phyloP scores from a whole-genome alignment of 1,284 basidiomycete species.

The Gastroboletus turbinatus region DNA sequence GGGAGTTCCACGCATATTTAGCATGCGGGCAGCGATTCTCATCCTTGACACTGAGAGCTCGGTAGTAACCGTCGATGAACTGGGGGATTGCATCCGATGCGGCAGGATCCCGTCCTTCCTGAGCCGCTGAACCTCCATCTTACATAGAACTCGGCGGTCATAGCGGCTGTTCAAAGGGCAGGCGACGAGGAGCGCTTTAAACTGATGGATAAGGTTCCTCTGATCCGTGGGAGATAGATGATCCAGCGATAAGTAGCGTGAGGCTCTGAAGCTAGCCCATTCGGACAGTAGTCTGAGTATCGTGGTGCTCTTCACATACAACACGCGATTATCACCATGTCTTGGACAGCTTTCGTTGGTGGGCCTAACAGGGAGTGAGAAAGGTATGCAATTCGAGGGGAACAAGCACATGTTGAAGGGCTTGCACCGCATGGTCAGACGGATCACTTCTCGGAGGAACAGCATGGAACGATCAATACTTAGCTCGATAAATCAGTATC shows the following conservation, averaged over 20 bases:
- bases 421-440: neutral
- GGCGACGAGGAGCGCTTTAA: neutral
- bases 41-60: neutral
- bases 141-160: neutral
- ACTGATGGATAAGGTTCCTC: neutral
- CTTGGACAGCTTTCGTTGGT: neutral
- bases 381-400: neutral
- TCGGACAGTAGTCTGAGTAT: too few relatives aligned
- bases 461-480: neutral
- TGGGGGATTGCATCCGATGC: neutral
- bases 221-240: neutral
- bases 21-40: neutral
- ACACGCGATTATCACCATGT: neutral
- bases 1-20: conserved; percentile 7
- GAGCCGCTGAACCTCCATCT: neutral
- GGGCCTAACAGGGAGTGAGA: neutral
- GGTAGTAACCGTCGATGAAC: neutral
- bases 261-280: neutral
- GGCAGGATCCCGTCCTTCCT: neutral
- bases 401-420: neutral
- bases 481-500: neutral
- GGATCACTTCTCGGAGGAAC: neutral
- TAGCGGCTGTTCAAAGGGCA: neutral
- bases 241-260: neutral
- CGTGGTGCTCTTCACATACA: neutral